These are phyloP conservation scores for Hypoxylon fragiforme DNA, from an alignment of 495 filamentous ascomycete genomes.

Conservation along the genomic window DNA sequence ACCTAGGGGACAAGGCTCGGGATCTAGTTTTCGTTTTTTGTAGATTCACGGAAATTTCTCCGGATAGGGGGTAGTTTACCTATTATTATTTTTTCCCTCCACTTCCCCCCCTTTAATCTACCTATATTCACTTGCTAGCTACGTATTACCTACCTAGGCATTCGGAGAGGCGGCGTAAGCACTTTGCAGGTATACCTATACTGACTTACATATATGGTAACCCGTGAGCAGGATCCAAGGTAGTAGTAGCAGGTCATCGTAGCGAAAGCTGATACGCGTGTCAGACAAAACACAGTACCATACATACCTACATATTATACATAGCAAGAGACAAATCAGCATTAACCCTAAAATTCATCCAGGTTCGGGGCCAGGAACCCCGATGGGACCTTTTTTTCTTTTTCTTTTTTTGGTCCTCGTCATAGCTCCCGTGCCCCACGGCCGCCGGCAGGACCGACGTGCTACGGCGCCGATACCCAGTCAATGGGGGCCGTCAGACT, in stretches of 20 bases:
- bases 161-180: slow-evolving; percentile 28
- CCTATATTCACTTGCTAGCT: neutral
- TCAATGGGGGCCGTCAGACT: slow-evolving; percentile 26
- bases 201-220: slow-evolving; percentile 17
- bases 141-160: too few relatives aligned
- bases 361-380: slow-evolving; percentile 19
- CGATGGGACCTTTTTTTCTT: too few relatives aligned
- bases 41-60: neutral
- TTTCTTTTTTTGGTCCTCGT: too few relatives aligned
- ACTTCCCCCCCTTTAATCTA: too few relatives aligned
- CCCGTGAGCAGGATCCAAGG: slow-evolving; percentile 18
- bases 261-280: slow-evolving; percentile 26
- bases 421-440: slow-evolving; percentile 18
- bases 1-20: neutral
- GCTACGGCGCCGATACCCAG: slow-evolving; percentile 26
- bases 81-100: too few relatives aligned
- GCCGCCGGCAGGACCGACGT: slow-evolving; percentile 20
- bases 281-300: slow-evolving; percentile 24
- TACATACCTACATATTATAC: too few relatives aligned
- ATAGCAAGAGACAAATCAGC: slow-evolving; percentile 21
- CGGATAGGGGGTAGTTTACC: too few relatives aligned
- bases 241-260: slow-evolving; percentile 7
- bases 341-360: slow-evolving; percentile 20
- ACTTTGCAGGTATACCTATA: slow-evolving; percentile 16
- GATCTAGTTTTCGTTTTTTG: neutral